Percentiles rank a stretch among this genome's conserved stretches.
These are phyloP conservation scores for Eimeria necatrix DNA, from an alignment of 169 alveolate genomes.

Conservation along the genomic window DNA sequence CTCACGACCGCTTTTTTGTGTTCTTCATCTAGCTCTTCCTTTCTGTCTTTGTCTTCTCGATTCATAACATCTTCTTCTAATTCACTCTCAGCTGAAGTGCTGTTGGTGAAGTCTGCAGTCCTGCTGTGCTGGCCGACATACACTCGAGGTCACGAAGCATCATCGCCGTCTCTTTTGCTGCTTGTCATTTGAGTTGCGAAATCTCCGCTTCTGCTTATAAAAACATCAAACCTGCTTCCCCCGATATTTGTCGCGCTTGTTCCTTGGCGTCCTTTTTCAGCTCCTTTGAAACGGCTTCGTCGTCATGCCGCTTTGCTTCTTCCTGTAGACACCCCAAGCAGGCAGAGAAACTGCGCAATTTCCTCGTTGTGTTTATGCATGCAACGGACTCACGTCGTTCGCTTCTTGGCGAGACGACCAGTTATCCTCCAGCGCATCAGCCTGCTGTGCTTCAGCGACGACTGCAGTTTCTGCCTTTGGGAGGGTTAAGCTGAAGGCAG, in stretches of 20 bases:
- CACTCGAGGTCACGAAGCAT: slow-evolving; percentile 34
- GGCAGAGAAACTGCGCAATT: neutral
- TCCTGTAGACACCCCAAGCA: neutral
- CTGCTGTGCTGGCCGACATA: neutral
- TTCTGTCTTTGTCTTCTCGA: slow-evolving; percentile 28
- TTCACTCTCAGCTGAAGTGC: slow-evolving; percentile 29
- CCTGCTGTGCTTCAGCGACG: slow-evolving; percentile 47
- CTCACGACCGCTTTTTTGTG: neutral
- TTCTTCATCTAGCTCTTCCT: neutral
- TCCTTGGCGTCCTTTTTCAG: slow-evolving; percentile 25
- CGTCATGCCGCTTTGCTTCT: slow-evolving; percentile 29
- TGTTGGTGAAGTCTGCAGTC: neutral
- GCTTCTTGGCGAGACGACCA: slow-evolving; percentile 55
- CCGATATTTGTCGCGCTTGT: slow-evolving; percentile 27
- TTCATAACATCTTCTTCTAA: slow-evolving; percentile 36
- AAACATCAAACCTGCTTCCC: slow-evolving; percentile 25
- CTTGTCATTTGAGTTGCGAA: neutral
- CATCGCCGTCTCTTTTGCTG: slow-evolving; percentile 64
- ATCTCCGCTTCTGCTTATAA: neutral
- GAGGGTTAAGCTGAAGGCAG: neutral
- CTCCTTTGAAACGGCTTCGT: neutral
- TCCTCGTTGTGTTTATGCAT: neutral
- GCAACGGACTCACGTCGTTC: neutral
- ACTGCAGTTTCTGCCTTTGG: slow-evolving; percentile 13
- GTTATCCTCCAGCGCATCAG: slow-evolving; percentile 44